These are phyloP conservation scores for Myxozyma sirexii DNA, from an alignment of 805 yeast genomes.

Conservation along the genomic window DNA sequence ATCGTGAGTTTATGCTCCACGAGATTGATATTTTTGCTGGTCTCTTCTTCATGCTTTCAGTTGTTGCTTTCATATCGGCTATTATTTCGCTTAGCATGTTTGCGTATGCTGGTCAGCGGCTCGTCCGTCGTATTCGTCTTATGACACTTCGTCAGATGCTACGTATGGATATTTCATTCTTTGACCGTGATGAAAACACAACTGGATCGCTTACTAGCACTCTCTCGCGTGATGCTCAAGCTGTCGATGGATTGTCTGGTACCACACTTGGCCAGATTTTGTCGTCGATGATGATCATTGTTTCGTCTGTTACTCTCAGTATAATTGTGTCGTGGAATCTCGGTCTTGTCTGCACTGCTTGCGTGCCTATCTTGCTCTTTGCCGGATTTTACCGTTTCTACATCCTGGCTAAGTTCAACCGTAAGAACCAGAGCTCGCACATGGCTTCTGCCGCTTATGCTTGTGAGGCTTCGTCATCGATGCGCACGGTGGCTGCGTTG, in stretches of 20 bases:
- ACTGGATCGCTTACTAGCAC: constrained; percentile 39
- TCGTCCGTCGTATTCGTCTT: constrained; percentile 38
- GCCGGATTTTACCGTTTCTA: constrained; percentile 47
- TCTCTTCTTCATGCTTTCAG: constrained; percentile 32
- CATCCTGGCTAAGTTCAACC: constrained; percentile 43
- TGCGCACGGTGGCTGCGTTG: constrained; percentile 48
- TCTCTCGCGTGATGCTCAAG: constrained; percentile 40
- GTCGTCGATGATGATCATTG: constrained; percentile 43
- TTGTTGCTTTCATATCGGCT: constrained; percentile 21
- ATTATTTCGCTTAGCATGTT: constrained; percentile 28
- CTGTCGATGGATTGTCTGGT: constrained; percentile 40
- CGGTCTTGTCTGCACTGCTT: constrained; percentile 49
- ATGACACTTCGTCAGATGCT: constrained; percentile 36
- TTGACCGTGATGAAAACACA: constrained; percentile 39
- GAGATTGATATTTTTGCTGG: constrained; percentile 32
- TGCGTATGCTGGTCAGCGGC: constrained; percentile 33
- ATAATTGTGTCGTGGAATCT: constrained; percentile 47
- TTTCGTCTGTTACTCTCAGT: constrained; percentile 48
- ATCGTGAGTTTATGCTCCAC: constrained; percentile 25
- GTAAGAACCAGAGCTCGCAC: constrained; percentile 46
- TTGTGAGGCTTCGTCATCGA: constrained; percentile 47
- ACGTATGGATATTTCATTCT: constrained; percentile 40
- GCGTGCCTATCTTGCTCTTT: constrained; percentile 43
- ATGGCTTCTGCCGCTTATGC: constrained; percentile 48
- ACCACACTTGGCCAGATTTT: constrained; percentile 41